Base-by-base conservation (phyloP, 257 asterid species). In the Craterostigma plantagineum region DNA sequence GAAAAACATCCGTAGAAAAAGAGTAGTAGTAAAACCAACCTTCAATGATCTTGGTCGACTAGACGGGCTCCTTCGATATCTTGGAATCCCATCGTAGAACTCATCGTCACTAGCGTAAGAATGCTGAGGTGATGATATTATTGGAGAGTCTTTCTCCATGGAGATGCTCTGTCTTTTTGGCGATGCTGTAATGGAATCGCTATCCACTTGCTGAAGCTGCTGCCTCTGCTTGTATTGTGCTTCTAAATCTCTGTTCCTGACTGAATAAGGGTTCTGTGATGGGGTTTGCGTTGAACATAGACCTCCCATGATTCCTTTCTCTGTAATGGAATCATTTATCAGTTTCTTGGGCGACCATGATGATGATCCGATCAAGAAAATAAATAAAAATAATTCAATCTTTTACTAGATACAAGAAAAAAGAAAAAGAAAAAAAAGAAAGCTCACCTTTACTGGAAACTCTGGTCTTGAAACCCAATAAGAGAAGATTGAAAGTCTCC, bases 31-130 rank as follows among this genome's bases (percentile, higher is more conserved):
- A n/a, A n/a, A n/a, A n/a, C n/a, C n/a, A n/a, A 23, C 58, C 65
- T 75, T 69, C 61, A 54, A 53, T 40, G 93, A 71, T 45, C 77
- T 65, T 1, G 91, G 70, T 58, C 74, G 68, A 42, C 16, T 63
- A 37, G 63, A 73, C 12, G 48, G 57, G 39, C 70, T 73, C 70
- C 70, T 63, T 30, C 50, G 55, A 23, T 59, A 81, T 18, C 70
- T 76, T 5, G 93, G 93, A 51, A 81, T 81, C 35, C 93, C 93
- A 38, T 81, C 93, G 14, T 76, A 81, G 50, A 77, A 69, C 33
- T 69, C 91, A 35, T 81, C 91, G 53, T 70, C 79, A 35, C 73
- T 64, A 46, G 35, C 43, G 45, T 57, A 57, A 13, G 58, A 39
- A 42, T 35, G 40, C 33, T 54, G 59, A 38, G 62, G 48, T 17